phyloP scores from a whole-genome alignment of 192 early-diverging fungal genomes.

The Diversispora eburnea region DNA sequence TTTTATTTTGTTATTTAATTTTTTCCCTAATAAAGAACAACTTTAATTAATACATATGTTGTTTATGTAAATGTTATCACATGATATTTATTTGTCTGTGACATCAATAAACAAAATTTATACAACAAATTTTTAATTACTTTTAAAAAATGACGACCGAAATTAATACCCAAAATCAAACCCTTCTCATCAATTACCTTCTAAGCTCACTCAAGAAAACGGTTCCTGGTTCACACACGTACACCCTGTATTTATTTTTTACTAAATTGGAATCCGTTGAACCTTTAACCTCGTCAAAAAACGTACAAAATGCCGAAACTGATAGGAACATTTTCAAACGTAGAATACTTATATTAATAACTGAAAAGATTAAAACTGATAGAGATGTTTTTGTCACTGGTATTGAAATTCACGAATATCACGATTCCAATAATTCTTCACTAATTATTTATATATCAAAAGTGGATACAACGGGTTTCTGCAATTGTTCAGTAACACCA shows the following conservation, averaged over 20 bases:
- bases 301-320: not conserved
- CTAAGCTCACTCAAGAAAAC: not conserved
- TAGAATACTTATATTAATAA: not conserved
- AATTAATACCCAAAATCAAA: not conserved
- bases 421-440: not conserved
- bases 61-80: too few relatives aligned
- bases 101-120: too few relatives aligned
- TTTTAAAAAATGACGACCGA: not conserved
- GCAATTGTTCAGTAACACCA: not conserved
- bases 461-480: conserved; percentile 24
- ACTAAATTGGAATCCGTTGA: not conserved
- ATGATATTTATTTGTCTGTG: too few relatives aligned
- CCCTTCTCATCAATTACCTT: conserved; percentile 5
- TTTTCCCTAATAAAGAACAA: too few relatives aligned
- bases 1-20: too few relatives aligned
- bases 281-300: not conserved
- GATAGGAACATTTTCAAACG: not conserved
- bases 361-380: not conserved
- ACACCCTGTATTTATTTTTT: not conserved
- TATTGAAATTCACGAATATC: conserved; percentile 24
- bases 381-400: conserved; percentile 14
- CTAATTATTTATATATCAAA: conserved; percentile 26
- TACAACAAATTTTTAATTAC: too few relatives aligned
- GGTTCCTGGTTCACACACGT: not conserved
- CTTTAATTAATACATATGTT: too few relatives aligned